Evolutionary conservation across 169 alveolate species (phyloP).

Genomic region (Cryptosporidium felis): DNA sequence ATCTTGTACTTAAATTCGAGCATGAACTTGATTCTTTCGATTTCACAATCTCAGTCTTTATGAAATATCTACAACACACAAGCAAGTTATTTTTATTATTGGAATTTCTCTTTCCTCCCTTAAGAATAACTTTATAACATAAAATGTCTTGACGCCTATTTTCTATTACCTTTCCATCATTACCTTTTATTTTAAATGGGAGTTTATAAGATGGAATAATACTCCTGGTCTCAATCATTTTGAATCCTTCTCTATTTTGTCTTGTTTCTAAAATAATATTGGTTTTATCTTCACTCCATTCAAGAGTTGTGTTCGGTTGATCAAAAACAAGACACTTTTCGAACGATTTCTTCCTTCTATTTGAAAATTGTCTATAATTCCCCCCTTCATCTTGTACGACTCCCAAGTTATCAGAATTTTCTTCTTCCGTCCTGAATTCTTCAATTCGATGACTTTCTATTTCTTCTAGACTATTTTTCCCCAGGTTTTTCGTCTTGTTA

Average conservation of each 20-base stretch:
- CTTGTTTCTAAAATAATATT: constrained; percentile 63
- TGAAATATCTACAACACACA: constrained; percentile 55
- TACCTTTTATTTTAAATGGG: constrained; percentile 63
- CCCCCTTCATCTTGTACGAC: constrained; percentile 12
- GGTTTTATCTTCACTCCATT: constrained; percentile 64
- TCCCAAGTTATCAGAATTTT: background rate
- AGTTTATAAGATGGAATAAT: constrained; percentile 61
- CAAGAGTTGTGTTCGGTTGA: constrained; percentile 59
- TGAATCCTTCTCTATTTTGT: constrained; percentile 63
- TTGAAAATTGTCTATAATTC: constrained; percentile 18
- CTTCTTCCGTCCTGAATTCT: constrained; percentile 46
- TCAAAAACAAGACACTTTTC: constrained; percentile 55
- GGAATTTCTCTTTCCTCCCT: constrained; percentile 15
- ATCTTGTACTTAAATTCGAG: constrained; percentile 2
- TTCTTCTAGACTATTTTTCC: constrained; percentile 37
- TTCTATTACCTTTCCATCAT: constrained; percentile 60
- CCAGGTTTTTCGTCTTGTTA: constrained; percentile 15
- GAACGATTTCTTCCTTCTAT: constrained; percentile 38
- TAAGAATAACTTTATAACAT: constrained; percentile 48
- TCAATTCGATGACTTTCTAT: constrained; percentile 43
- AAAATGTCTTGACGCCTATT: constrained; percentile 30
- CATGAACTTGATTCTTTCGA: background rate
- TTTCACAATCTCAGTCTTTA: constrained; percentile 8
- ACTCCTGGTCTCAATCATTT: constrained; percentile 65
- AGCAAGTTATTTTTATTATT: constrained; percentile 29